A percentile compares a stretch with the other conserved stretches of the same genome.
phyloP scores from a whole-genome alignment of 1,139 yeast genomes.

The Pneumocystis jirovecii region DNA sequence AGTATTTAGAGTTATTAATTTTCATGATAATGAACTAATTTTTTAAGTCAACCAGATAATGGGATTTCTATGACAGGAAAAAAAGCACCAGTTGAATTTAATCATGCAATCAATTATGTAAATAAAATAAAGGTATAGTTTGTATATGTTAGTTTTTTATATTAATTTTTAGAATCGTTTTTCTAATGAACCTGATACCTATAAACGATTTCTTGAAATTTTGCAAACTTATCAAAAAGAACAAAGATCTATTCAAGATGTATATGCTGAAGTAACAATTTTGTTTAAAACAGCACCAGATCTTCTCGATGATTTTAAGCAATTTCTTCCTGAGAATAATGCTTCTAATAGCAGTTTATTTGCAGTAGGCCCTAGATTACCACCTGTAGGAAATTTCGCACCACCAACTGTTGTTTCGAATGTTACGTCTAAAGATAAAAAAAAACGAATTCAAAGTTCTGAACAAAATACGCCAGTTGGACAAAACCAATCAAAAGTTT shows the following conservation, averaged over 20 bases:
- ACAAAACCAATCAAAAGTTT: slow-evolving; percentile 11
- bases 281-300: slow-evolving; percentile 90
- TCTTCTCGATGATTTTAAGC: slow-evolving; percentile 81
- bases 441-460: slow-evolving; percentile 1
- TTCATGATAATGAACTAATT: background rate
- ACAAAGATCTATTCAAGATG: slow-evolving; percentile 87
- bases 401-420: slow-evolving; percentile 36
- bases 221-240: slow-evolving; percentile 93
- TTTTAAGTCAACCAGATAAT: background rate
- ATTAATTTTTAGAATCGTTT: slow-evolving; percentile 43
- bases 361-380: slow-evolving; percentile 30
- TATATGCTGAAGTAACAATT: slow-evolving; percentile 79
- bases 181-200: slow-evolving; percentile 87
- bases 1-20: background rate
- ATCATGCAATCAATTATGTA: slow-evolving; percentile 91
- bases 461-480: slow-evolving; percentile 1
- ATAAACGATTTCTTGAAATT: slow-evolving; percentile 86
- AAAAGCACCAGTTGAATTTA: slow-evolving; percentile 71
- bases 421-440: slow-evolving; percentile 14
- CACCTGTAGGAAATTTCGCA: slow-evolving; percentile 92
- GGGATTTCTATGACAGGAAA: slow-evolving; percentile 2
- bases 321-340: slow-evolving; percentile 68
- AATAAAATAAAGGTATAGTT: slow-evolving; percentile 55
- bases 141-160: background rate
- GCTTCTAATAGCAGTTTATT: slow-evolving; percentile 17